Evolutionary conservation across 2,329 filamentous ascomycete species (phyloP).

Genomic region (Metarhizium humberi): DNA sequence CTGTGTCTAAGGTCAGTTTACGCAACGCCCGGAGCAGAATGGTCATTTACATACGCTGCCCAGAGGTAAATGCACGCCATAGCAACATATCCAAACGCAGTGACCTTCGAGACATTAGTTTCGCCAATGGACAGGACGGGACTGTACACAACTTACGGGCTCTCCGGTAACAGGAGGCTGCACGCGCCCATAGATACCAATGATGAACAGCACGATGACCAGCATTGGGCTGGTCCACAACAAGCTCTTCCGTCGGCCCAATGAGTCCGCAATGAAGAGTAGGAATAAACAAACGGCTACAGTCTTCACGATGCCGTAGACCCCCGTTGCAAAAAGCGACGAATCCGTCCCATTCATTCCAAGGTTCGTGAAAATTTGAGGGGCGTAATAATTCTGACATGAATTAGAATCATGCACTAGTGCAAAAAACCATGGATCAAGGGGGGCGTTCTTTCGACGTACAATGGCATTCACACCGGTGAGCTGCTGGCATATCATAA

Average conservation of each 20-base stretch:
- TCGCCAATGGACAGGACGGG: background rate
- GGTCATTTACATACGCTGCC: conserved; percentile 34
- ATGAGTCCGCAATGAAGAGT: conserved; percentile 57
- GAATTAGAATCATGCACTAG: background rate
- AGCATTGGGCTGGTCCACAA: conserved; percentile 57
- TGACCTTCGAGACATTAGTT: conserved; percentile 27
- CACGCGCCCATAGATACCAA: conserved; percentile 61
- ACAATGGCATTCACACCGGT: conserved; percentile 47
- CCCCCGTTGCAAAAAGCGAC: conserved; percentile 62
- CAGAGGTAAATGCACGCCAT: conserved; percentile 66
- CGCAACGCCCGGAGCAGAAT: conserved; percentile 7
- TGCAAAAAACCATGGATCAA: conserved; percentile 21
- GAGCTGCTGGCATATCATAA: conserved; percentile 65
- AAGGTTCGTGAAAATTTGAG: conserved; percentile 57
- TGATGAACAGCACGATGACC: conserved; percentile 56
- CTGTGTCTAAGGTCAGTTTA: conserved; percentile 7
- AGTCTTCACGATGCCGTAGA: conserved; percentile 67
- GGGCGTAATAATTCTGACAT: conserved; percentile 53
- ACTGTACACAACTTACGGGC: conserved; percentile 23
- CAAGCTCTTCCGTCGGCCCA: conserved; percentile 52
- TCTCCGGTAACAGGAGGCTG: conserved; percentile 44
- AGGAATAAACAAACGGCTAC: conserved; percentile 54
- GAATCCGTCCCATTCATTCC: conserved; percentile 47
- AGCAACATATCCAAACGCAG: conserved; percentile 59
- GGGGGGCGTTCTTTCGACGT: conserved; percentile 17